Evolutionary conservation across 2,329 filamentous ascomycete species (phyloP).

Genomic region (Scytalidium sp.): DNA sequence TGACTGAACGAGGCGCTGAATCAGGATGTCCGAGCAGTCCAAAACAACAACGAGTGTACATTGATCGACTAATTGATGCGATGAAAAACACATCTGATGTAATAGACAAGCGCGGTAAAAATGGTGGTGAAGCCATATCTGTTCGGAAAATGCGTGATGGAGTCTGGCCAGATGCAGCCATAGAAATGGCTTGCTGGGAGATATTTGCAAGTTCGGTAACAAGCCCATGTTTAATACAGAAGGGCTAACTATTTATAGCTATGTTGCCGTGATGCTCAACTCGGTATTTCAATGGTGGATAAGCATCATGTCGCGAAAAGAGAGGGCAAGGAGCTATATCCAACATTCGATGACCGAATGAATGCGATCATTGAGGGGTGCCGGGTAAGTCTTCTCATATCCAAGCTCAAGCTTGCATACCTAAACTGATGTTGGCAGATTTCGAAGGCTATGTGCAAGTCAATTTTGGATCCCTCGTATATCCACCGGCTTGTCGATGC

Average conservation of each 20-base stretch:
- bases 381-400: conserved; percentile 11
- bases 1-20: not conserved
- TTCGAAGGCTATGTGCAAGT: conserved; percentile 23
- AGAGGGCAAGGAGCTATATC: conserved; percentile 3
- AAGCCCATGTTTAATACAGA: not conserved
- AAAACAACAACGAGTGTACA: not conserved
- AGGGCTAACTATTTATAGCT: conserved; percentile 5
- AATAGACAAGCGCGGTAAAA: conserved; percentile 16
- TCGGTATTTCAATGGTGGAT: conserved; percentile 10
- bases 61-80: conserved; percentile 12
- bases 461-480: conserved; percentile 18
- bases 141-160: conserved; percentile 8
- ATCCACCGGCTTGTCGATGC: conserved; percentile 18
- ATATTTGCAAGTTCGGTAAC: conserved; percentile 14
- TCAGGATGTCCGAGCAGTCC: not conserved
- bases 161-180: conserved; percentile 4
- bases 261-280: conserved; percentile 3
- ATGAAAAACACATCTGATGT: conserved; percentile 12
- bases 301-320: conserved; percentile 9
- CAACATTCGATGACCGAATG: conserved; percentile 11
- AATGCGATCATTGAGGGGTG: conserved; percentile 7
- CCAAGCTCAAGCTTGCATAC: not conserved
- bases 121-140: conserved; percentile 13
- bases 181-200: conserved; percentile 17
- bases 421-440: conserved; percentile 2